phyloP scores from a whole-genome alignment of 2,329 filamentous ascomycete species.

The Emericellopsis cladophorae region DNA sequence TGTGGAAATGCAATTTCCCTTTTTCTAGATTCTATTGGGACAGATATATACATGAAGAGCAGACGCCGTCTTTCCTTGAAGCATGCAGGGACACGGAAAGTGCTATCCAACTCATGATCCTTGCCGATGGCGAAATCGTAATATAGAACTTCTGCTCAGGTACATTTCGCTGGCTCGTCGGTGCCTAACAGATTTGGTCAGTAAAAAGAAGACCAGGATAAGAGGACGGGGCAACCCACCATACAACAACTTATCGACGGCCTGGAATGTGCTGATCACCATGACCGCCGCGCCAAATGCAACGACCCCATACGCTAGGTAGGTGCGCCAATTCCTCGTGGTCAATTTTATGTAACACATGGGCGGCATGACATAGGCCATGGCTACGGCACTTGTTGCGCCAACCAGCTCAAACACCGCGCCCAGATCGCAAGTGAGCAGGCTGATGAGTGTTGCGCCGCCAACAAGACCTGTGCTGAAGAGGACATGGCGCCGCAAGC shows the following conservation, averaged over 20 bases:
- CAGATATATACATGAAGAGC: neutral
- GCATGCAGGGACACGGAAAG: too few species aligned
- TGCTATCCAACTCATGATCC: neutral
- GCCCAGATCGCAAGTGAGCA: conserved; percentile 87
- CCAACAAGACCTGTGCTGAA: conserved; percentile 78
- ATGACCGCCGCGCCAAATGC: conserved; percentile 72
- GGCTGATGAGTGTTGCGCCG: conserved; percentile 60
- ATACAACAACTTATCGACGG: conserved; percentile 52
- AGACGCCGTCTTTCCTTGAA: neutral
- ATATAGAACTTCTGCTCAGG: neutral
- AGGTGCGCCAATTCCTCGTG: conserved; percentile 60
- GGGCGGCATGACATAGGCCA: conserved; percentile 92
- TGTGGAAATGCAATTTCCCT: too few species aligned
- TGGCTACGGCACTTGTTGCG: conserved; percentile 82
- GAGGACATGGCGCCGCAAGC: conserved; percentile 72
- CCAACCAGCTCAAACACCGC: conserved; percentile 93
- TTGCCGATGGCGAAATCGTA: neutral
- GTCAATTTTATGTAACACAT: conserved; percentile 92
- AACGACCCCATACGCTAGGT: conserved; percentile 59
- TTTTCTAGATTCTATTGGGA: too few species aligned
- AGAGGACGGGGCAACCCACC: conserved; percentile 18
- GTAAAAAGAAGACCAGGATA: neutral
- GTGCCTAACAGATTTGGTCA: neutral
- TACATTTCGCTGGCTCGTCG: conserved; percentile 3
- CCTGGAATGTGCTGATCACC: conserved; percentile 65